These are phyloP conservation scores for Corymbia calophylla DNA, from an alignment of 441 rosid species.

Conservation along the genomic window DNA sequence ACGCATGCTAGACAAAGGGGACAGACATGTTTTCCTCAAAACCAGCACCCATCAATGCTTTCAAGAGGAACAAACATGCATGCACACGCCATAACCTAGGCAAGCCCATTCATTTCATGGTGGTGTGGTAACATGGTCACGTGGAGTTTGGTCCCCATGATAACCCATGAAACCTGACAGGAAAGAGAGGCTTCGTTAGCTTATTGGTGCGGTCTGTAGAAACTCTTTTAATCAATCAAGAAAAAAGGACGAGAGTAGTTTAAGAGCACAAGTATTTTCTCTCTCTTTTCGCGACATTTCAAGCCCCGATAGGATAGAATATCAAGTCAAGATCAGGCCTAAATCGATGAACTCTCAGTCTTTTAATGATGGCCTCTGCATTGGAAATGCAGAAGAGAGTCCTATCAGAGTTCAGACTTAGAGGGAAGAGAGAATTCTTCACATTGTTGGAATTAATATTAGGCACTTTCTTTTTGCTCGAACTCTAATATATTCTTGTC, in stretches of 20 bases:
- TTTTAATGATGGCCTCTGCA: background rate
- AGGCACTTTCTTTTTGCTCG: background rate
- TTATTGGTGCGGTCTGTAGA: background rate
- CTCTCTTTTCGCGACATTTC: background rate
- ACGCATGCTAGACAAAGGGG: slow-evolving; percentile 6
- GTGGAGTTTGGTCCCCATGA: slow-evolving; percentile 11
- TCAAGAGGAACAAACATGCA: slow-evolving; percentile 19
- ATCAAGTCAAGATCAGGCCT: background rate
- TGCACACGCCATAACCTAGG: slow-evolving; percentile 20
- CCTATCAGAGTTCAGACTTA: background rate
- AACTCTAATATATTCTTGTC: background rate
- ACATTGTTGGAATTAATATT: background rate
- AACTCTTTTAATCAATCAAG: background rate
- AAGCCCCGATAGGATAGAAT: background rate
- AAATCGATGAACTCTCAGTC: background rate
- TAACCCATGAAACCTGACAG: background rate
- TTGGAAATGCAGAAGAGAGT: background rate
- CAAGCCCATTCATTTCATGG: background rate
- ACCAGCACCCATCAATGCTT: slow-evolving; percentile 4
- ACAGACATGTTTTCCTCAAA: slow-evolving; percentile 50
- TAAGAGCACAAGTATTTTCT: background rate
- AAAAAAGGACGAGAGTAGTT: background rate
- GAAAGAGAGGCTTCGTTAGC: background rate
- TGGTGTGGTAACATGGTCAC: slow-evolving; percentile 44
- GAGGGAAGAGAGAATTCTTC: background rate